Conservation (phyloP, 1,284 basidiomycete species). For the Lentinula novae-zelandiae region DNA sequence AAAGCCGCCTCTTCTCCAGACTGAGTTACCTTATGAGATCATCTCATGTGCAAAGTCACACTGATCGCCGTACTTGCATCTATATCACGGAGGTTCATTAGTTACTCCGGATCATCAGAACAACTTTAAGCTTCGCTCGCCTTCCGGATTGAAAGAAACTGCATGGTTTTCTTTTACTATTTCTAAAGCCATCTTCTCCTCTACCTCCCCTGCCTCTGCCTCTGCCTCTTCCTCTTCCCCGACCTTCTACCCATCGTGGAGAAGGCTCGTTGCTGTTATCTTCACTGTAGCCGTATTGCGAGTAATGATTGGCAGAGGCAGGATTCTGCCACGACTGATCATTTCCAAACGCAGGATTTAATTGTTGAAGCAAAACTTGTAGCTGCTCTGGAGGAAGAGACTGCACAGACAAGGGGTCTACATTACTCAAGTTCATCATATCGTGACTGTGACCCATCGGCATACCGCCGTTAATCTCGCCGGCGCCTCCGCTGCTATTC, state of each 20-base stretch:
- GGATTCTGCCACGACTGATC: constrained; percentile 8
- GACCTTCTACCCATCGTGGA: constrained; percentile 40
- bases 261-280: constrained; percentile 9
- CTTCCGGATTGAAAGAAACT: constrained; percentile 85
- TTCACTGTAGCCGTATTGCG: constrained; percentile 3
- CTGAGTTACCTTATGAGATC: constrained; percentile 9
- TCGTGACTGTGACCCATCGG: constrained; percentile 4
- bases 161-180: constrained; percentile 80
- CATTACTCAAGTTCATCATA: constrained; percentile 25
- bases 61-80: constrained; percentile 82
- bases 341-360: constrained; percentile 21
- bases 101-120: constrained; percentile 39
- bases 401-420: constrained; percentile 39
- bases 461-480: constrained; percentile 13
- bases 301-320: constrained; percentile 20
- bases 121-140: constrained; percentile 58
- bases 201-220: constrained; percentile 44
- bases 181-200: constrained; percentile 57
- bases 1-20: neutral
- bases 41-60: constrained; percentile 76
- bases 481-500: neutral
- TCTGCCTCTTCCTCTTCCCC: constrained; percentile 46
- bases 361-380: constrained; percentile 59
- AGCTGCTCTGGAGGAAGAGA: constrained; percentile 55
- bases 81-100: constrained; percentile 50